Evolutionary conservation across 176 grass and related monocot species (phyloP).

Genomic region (Oropetium thomaeum): DNA sequence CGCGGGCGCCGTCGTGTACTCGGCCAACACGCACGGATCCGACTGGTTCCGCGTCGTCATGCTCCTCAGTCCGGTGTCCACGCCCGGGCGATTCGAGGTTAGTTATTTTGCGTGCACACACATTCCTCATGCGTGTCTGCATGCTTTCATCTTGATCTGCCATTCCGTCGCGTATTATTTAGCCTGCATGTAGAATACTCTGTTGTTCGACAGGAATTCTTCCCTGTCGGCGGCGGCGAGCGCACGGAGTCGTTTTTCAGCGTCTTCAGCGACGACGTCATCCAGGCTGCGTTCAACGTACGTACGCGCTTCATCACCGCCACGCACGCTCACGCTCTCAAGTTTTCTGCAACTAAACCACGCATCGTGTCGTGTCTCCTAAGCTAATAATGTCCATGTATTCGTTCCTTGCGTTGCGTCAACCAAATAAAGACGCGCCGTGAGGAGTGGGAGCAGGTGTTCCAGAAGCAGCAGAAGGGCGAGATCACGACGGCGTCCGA

Average conservation of each 20-base stretch:
- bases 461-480: conserved; percentile 41
- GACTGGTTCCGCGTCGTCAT: conserved; percentile 56
- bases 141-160: too few species aligned
- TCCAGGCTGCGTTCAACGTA: conserved; percentile 83
- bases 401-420: neutral
- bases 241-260: conserved; percentile 47
- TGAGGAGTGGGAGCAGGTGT: conserved; percentile 48
- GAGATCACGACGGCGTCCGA: conserved; percentile 50
- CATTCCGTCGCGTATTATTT: too few species aligned
- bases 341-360: neutral
- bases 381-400: neutral
- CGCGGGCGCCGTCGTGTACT: conserved; percentile 57
- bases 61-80: conserved; percentile 55
- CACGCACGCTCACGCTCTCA: neutral
- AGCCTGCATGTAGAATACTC: too few species aligned
- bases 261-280: conserved; percentile 65
- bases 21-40: conserved; percentile 49
- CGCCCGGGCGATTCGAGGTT: conserved; percentile 56
- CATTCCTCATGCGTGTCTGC: neutral
- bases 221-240: conserved; percentile 44
- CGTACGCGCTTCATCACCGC: conserved; percentile 13
- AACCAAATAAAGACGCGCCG: conserved; percentile 33
- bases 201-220: conserved; percentile 51
- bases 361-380: neutral
- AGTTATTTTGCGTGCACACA: too few species aligned